Conservation (phyloP, 2,329 filamentous ascomycete species). For the Penicillium sclerotiorum region DNA sequence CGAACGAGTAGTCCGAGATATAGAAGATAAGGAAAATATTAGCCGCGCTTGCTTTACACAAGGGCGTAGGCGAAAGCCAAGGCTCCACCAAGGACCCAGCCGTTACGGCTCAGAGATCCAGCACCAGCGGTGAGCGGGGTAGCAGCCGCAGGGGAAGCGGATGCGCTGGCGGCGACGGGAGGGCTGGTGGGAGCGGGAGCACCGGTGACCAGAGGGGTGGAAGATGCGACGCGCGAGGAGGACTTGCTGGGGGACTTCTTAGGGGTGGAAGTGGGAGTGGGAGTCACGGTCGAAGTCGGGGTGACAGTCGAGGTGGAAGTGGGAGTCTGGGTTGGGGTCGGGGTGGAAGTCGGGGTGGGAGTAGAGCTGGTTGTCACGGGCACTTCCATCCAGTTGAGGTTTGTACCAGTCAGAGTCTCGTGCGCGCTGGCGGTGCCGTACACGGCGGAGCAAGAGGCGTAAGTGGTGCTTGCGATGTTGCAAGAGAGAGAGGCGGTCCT, state of each 20-base stretch:
- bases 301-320: conserved; percentile 15
- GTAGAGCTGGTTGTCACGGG: conserved; percentile 26
- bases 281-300: conserved; percentile 10
- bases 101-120: conserved; percentile 19
- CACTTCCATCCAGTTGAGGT: conserved; percentile 30
- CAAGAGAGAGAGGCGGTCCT: conserved; percentile 23
- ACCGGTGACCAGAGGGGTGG: conserved; percentile 16
- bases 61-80: conserved; percentile 31
- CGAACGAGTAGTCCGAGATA: too few species aligned
- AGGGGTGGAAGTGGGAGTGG: conserved; percentile 13
- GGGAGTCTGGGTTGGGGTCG: conserved; percentile 19
- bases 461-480: conserved; percentile 29
- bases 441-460: conserved; percentile 26
- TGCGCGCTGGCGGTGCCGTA: conserved; percentile 20
- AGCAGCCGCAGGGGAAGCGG: not conserved
- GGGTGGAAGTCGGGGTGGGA: conserved; percentile 21
- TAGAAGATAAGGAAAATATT: not conserved
- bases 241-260: conserved; percentile 20
- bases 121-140: conserved; percentile 26
- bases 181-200: conserved; percentile 6
- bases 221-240: conserved; percentile 9
- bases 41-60: too few species aligned
- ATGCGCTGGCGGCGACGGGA: not conserved
- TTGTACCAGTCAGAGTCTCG: conserved; percentile 17
- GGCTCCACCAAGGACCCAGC: conserved; percentile 31